These are phyloP conservation scores for Plantago elongata DNA, from an alignment of 257 asterid genomes.

Conservation along the genomic window DNA sequence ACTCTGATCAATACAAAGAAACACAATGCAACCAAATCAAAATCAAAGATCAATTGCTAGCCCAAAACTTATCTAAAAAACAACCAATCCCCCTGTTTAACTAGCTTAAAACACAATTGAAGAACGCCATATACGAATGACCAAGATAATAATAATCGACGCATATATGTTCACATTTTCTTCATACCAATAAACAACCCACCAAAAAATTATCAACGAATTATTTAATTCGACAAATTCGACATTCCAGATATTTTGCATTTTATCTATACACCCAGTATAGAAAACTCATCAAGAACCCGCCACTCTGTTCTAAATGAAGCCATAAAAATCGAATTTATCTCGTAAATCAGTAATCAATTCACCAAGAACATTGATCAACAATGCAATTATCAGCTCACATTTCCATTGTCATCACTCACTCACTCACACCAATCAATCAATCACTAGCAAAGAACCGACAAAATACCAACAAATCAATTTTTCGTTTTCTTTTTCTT, in stretches of 20 bases:
- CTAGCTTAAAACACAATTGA: neutral
- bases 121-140: neutral
- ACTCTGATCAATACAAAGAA: neutral
- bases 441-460: conserved; percentile 13
- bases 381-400: neutral
- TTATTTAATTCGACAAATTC: neutral
- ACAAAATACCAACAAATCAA: neutral
- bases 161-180: neutral
- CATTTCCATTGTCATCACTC: no score
- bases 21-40: neutral
- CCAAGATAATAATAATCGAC: neutral
- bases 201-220: neutral
- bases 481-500: no score
- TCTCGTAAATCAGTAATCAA: neutral
- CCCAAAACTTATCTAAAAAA: neutral
- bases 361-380: no score
- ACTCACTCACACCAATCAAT: neutral
- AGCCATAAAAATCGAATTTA: neutral
- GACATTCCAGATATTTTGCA: neutral
- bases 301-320: conserved; percentile 10
- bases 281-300: neutral
- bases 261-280: neutral
- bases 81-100: neutral
- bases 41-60: neutral
- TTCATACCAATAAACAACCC: neutral